phyloP scores from a whole-genome alignment of 495 filamentous ascomycete species.

The Xylaria castorea region DNA sequence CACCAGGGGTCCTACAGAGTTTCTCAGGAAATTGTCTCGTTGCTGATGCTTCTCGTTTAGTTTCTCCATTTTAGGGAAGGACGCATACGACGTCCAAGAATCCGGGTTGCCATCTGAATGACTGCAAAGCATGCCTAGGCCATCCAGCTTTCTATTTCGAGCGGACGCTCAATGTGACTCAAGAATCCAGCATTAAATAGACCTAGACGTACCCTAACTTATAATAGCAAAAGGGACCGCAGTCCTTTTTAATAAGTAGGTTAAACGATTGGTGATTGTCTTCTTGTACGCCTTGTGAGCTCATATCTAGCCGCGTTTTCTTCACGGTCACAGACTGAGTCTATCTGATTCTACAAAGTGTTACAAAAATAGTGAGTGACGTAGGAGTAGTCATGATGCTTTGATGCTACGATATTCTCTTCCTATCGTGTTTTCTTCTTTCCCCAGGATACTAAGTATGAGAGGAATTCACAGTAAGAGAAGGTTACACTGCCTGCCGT shows the following conservation, averaged over 20 bases:
- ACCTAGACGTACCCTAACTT: background rate
- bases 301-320: too few relatives aligned
- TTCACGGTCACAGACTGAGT: too few relatives aligned
- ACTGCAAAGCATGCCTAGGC: background rate
- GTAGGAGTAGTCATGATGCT: background rate
- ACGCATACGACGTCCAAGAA: background rate
- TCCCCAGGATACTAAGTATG: background rate
- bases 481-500: background rate
- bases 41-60: constrained; percentile 4
- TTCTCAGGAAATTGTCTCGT: background rate
- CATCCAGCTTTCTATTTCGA: background rate
- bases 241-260: too few relatives aligned
- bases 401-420: background rate
- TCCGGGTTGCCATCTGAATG: background rate
- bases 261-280: too few relatives aligned
- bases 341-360: too few relatives aligned
- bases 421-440: background rate
- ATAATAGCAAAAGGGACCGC: too few relatives aligned
- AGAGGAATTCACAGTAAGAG: background rate
- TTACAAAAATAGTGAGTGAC: too few relatives aligned
- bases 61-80: background rate
- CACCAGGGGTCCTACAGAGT: background rate
- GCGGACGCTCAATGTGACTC: constrained; percentile 7
- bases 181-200: background rate
- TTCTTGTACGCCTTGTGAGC: too few relatives aligned